Evolutionary conservation across 1,284 basidiomycete species (phyloP), one percentile per base, ranked within the genome.

Genomic region (Tilletiopsis washingtonensis): DNA sequence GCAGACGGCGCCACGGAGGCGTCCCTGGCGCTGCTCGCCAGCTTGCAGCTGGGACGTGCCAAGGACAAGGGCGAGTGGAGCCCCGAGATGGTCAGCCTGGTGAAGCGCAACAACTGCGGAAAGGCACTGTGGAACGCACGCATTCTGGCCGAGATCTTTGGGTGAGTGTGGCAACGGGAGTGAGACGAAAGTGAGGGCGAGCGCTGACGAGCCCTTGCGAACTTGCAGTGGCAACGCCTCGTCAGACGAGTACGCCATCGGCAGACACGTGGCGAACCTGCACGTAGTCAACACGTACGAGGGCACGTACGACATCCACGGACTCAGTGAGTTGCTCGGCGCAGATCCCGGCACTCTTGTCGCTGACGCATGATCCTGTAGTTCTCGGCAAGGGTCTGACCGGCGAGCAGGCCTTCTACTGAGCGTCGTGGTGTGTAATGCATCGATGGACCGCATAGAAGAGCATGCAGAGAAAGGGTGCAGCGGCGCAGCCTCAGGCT

Each of bases 101-200:
- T 96, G 58, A 98, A 98, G 79, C 81, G 89, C 59, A 97, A 97
- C 73, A 97, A 96, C 68, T 93, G 90, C 68, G 88, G 88, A 17
- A 91, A 91, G 76, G 91, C 91, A 1, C 76, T 67, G 17, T 43
- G 56, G 25, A 61, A 66, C 40, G 44, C 55, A 2, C 42, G 67
- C 14, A 59, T 48, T 14, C 52, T 69, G 34, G 85, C 19, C 44
- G 76, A 96, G 88, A 97, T 72, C 84, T 93, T 41, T 78, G 29
- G 29, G 29, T 34, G 29, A 34, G 93, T 38, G 91, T 91, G 20
- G 90, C 1, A 93, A 34, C 93, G 74, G 89, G 88, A n/a, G n/a
- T n/a, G n/a, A n/a, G n/a, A n/a, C n/a, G n/a, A n/a, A n/a, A n/a
- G n/a, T n/a, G n/a, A n/a, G n/a, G n/a, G n/a, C n/a, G n/a, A n/a